These are phyloP conservation scores for Sphaerostilbella broomeana DNA, from an alignment of 2,329 filamentous ascomycete genomes.

Conservation along the genomic window DNA sequence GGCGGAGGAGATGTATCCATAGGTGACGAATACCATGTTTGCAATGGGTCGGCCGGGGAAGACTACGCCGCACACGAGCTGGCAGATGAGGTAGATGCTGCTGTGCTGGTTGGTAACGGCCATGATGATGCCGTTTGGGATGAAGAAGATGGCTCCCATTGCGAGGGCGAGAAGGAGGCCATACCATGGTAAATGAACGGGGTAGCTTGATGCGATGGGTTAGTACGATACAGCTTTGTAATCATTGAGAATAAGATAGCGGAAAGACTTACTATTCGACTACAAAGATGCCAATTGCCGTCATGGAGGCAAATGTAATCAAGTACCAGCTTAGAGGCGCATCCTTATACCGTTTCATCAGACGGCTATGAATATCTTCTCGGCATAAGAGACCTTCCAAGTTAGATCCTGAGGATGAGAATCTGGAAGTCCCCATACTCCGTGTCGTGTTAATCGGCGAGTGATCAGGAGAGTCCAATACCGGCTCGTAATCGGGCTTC, in stretches of 20 bases:
- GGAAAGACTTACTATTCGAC: slow-evolving; percentile 64
- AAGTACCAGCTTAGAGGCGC: slow-evolving; percentile 79
- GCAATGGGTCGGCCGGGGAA: slow-evolving; percentile 82
- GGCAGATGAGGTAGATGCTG: slow-evolving; percentile 80
- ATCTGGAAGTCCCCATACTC: slow-evolving; percentile 6
- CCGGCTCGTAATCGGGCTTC: slow-evolving; percentile 47
- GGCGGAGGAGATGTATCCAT: slow-evolving; percentile 81
- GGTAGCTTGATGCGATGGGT: slow-evolving; percentile 60
- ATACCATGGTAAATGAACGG: slow-evolving; percentile 80
- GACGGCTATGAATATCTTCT: slow-evolving; percentile 76
- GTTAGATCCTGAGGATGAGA: slow-evolving; percentile 33
- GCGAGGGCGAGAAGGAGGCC: slow-evolving; percentile 71
- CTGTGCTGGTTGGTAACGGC: slow-evolving; percentile 86
- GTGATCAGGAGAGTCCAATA: slow-evolving; percentile 25
- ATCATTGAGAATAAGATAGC: background rate
- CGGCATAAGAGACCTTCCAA: slow-evolving; percentile 54
- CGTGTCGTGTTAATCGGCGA: slow-evolving; percentile 13
- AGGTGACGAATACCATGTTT: slow-evolving; percentile 91
- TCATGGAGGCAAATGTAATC: slow-evolving; percentile 67
- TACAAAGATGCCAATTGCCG: slow-evolving; percentile 71
- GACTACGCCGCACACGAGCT: slow-evolving; percentile 72
- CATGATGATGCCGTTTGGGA: slow-evolving; percentile 89
- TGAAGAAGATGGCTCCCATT: slow-evolving; percentile 76
- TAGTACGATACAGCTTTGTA: too few species aligned
- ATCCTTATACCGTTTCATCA: slow-evolving; percentile 78